Conservation (phyloP, 2,329 filamentous ascomycete genomes). For the Trichocomaceae sp. region DNA sequence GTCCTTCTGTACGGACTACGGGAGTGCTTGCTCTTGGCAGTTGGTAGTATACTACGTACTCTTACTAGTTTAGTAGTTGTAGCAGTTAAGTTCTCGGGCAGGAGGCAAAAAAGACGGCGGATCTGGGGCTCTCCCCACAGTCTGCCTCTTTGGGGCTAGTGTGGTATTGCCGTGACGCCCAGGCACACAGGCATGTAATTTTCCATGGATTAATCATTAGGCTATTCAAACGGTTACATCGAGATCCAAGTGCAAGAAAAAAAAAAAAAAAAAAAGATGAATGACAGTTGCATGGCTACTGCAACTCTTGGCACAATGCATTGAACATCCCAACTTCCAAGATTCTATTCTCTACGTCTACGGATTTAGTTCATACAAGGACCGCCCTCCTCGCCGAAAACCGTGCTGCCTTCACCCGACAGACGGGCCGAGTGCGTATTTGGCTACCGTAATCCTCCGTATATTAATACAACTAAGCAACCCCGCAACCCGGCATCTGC, state of each 20-base stretch:
- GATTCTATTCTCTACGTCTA: too few relatives aligned
- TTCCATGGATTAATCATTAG: neutral
- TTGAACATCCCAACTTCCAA: too few relatives aligned
- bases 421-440: neutral
- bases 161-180: neutral
- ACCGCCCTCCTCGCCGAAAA: neutral
- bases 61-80: too few relatives aligned
- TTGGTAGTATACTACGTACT: too few relatives aligned
- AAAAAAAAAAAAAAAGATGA: too few relatives aligned
- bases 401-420: neutral
- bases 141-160: neutral
- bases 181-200: neutral
- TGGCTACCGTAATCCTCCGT: neutral
- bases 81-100: neutral
- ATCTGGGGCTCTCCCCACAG: neutral
- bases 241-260: neutral
- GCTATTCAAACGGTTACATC: neutral
- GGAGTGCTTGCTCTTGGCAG: too few relatives aligned
- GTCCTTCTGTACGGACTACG: neutral
- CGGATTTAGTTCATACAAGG: too few relatives aligned
- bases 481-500: neutral
- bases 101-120: neutral
- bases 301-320: too few relatives aligned
- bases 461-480: neutral
- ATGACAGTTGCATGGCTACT: too few relatives aligned